Conservation (phyloP, 1,284 basidiomycete genomes). For the Heterobasidion parviporum region DNA sequence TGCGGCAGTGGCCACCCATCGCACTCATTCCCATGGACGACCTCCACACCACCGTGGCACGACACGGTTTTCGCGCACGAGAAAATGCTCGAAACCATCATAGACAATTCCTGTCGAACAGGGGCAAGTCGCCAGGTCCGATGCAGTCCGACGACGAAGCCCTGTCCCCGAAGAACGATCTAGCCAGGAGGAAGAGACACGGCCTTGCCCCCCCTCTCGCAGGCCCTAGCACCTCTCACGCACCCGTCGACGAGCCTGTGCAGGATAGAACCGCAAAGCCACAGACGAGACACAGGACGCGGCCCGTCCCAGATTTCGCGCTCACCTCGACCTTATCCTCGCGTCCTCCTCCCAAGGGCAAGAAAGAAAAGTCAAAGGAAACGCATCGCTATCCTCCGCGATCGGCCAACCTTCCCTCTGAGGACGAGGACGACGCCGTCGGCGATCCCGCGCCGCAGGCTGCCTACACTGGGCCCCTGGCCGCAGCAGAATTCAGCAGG, state of each 20-base stretch:
- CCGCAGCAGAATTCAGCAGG: conserved; percentile 31
- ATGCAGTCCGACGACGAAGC: not conserved
- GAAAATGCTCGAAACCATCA: not conserved
- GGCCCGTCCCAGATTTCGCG: not conserved
- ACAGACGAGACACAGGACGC: not conserved
- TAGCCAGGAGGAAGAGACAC: not conserved
- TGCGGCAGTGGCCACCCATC: too few species aligned
- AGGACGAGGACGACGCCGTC: conserved; percentile 7
- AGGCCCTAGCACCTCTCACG: not conserved
- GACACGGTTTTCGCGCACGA: too few species aligned
- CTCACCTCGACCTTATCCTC: not conserved
- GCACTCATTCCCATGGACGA: too few species aligned
- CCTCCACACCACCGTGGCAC: too few species aligned
- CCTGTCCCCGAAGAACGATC: not conserved
- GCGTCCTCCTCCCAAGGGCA: not conserved
- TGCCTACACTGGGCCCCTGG: conserved; percentile 24
- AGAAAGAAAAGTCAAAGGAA: conserved; percentile 6
- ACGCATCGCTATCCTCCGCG: not conserved
- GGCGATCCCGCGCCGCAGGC: not conserved
- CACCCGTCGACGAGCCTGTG: not conserved
- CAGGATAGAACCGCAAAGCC: not conserved
- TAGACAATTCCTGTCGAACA: not conserved
- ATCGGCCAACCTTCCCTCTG: conserved; percentile 1
- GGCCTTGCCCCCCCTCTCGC: not conserved
- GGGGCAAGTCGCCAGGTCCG: not conserved